Percentiles rank a stretch among this genome's conserved stretches.
These are phyloP conservation scores for Eudorina sp. DNA, from an alignment of 139 green algal species.

Conservation along the genomic window DNA sequence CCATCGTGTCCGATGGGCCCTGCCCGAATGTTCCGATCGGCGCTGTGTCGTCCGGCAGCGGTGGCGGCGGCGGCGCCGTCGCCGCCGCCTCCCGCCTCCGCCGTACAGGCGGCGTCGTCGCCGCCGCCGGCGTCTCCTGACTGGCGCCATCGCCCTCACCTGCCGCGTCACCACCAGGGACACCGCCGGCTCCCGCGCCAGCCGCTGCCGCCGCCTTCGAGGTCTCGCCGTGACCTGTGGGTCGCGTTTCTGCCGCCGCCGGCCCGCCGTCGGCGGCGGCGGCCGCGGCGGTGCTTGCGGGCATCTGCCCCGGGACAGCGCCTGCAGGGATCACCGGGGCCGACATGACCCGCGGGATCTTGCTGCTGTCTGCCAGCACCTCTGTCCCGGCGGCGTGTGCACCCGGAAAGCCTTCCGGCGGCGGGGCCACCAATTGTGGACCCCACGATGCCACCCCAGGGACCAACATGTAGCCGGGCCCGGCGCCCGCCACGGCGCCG, in stretches of 20 bases:
- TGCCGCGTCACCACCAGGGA: neutral
- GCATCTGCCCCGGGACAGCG: neutral
- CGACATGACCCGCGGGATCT: constrained; percentile 21
- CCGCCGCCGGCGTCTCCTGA: too few species aligned
- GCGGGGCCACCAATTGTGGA: neutral
- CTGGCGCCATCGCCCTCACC: too few species aligned
- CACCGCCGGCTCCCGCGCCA: neutral
- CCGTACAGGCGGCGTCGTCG: neutral
- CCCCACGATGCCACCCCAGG: neutral
- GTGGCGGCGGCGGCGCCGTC: neutral
- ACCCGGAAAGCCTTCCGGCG: too few species aligned
- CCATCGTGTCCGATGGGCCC: constrained; percentile 3
- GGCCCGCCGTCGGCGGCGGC: neutral
- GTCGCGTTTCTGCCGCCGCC: neutral
- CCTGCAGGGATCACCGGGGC: constrained; percentile 5
- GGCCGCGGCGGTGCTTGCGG: neutral
- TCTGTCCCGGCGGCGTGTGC: neutral
- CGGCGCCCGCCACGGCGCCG: neutral
- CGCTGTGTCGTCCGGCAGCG: neutral
- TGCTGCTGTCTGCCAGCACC: neutral
- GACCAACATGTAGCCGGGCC: neutral
- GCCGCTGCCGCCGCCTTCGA: neutral
- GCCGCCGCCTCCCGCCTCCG: neutral
- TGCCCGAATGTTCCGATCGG: neutral
- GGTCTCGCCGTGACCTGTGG: neutral